Base-by-base conservation (phyloP, 1,284 basidiomycete genomes). In the Sphaerobolus stellatus region DNA sequence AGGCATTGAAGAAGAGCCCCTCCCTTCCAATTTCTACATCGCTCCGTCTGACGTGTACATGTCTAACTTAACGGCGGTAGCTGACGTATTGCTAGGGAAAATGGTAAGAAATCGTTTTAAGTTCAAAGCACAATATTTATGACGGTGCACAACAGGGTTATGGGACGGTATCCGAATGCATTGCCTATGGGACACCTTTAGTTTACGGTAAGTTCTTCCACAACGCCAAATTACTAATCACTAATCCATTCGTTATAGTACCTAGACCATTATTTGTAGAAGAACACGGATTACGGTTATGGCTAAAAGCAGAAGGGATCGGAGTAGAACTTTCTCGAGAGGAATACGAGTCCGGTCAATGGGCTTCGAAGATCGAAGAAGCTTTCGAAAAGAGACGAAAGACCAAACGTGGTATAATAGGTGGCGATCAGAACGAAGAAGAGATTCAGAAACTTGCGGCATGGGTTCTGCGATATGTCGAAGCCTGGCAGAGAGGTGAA, bases 11-110 rank as follows among this genome's bases (percentile, higher is more conserved):
- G 68, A 66, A 63, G 48, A 68, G 67, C 28, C 68, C 40, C 66
- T 90, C 13, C 88, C 88, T 0, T 78, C 82, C 20, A 76, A 77
- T n/a, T 89, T 90, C 69, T 91, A 80, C 62, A 79, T 89, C 40
- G 87, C 86, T 5, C 86, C 87, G 30, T 77, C 74, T 66, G 81
- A 88, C 62, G 81, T 89, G 34, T 90, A 90, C 67, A 89, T 92
- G 82, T 88, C 88, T 8, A 86, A 90, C 67, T 65, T 92, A 58
- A 89, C 83, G 24, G 86, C 86, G 1, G 75, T 82, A 5, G 83
- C 78, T 6, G 87, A 91, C 65, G 86, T 88, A n/a, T 71, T 90
- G 11, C 73, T 92, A 30, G 88, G 88, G 24, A 92, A 91, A 68
- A 69, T 92, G 62, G 83, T 84, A 56, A 55, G 78, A 69, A n/a